Conservation (phyloP, 2,329 filamentous ascomycete genomes). For the Chrysoporthe puriensis region DNA sequence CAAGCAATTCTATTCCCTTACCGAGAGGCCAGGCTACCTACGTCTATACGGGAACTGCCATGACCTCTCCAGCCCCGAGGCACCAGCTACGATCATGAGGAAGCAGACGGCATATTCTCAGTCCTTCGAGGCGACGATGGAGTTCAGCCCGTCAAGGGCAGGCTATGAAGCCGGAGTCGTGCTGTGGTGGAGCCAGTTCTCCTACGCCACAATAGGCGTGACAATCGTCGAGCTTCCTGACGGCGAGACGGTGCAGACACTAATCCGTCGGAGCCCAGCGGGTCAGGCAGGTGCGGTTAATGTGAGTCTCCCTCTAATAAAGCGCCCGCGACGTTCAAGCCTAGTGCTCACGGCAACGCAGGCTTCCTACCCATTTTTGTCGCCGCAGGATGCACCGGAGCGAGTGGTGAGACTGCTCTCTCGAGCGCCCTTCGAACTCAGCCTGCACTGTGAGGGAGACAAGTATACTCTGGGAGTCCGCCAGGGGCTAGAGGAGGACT, state of each 20-base stretch:
- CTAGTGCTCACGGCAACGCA: conserved; percentile 3
- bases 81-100: conserved; percentile 55
- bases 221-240: conserved; percentile 30
- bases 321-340: background rate
- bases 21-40: conserved; percentile 46
- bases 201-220: conserved; percentile 40
- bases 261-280: conserved; percentile 32
- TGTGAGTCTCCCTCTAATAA: conserved; percentile 22
- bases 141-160: conserved; percentile 47
- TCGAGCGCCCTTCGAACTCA: conserved; percentile 1
- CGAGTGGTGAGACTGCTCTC: conserved; percentile 11
- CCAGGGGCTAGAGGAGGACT: background rate
- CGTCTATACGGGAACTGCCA: conserved; percentile 57
- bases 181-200: conserved; percentile 57
- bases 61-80: conserved; percentile 51
- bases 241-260: conserved; percentile 22
- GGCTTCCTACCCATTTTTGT: conserved; percentile 21
- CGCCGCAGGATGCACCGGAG: background rate
- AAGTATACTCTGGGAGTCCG: conserved; percentile 7
- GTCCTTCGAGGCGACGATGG: conserved; percentile 47
- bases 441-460: conserved; percentile 9
- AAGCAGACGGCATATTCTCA: conserved; percentile 54
- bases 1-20: conserved; percentile 50
- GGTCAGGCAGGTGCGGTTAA: conserved; percentile 31
- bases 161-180: conserved; percentile 57